phyloP scores from a whole-genome alignment of 192 early-diverging fungal species.

The Obelidium mucronatum region DNA sequence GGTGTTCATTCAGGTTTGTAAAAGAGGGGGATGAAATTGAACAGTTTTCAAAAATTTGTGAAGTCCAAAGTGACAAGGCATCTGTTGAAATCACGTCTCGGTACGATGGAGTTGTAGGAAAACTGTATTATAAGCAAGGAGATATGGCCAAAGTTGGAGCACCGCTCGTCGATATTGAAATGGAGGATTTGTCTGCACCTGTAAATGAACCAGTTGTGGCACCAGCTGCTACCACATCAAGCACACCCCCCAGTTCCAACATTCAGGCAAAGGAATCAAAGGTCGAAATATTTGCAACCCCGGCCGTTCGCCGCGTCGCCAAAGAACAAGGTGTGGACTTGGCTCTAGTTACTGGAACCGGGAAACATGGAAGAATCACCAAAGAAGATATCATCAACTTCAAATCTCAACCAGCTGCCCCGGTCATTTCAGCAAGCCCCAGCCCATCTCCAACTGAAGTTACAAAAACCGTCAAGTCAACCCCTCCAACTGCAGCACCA shows the following conservation, averaged over 20 bases:
- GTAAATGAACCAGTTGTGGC: background rate
- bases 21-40: conserved; percentile 85
- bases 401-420: background rate
- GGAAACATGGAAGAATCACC: conserved; percentile 84
- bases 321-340: conserved; percentile 84
- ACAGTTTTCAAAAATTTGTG: conserved; percentile 94
- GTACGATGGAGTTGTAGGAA: conserved; percentile 81
- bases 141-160: conserved; percentile 93
- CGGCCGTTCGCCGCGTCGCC: conserved; percentile 88
- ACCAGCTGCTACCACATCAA: background rate
- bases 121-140: conserved; percentile 81
- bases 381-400: conserved; percentile 89
- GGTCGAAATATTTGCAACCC: conserved; percentile 72
- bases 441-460: background rate
- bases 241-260: background rate
- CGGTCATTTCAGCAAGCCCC: background rate
- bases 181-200: conserved; percentile 40
- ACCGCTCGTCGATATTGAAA: conserved; percentile 87
- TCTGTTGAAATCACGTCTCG: conserved; percentile 97
- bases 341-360: conserved; percentile 73
- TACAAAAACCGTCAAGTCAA: background rate
- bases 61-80: conserved; percentile 98
- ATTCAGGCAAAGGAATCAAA: background rate
- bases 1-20: conserved; percentile 74
- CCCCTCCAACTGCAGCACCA: background rate